Evolutionary conservation across 163 green algal species (phyloP).

Genomic region (Chlamydomonas reinhardtii): DNA sequence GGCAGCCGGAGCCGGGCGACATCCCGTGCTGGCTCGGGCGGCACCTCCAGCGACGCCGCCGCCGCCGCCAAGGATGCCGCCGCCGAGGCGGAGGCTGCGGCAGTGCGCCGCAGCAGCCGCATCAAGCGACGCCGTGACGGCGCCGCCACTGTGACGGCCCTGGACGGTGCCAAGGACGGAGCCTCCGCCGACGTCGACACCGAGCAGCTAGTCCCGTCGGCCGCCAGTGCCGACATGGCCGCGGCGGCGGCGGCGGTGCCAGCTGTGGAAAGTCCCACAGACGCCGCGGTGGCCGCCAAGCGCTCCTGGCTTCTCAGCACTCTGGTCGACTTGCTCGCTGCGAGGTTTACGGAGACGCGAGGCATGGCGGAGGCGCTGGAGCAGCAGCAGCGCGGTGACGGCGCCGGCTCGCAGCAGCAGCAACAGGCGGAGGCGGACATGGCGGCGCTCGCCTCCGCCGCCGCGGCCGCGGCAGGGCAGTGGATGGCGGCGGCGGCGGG

Average conservation of each 20-base stretch:
- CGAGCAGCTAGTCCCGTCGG: too few relatives aligned
- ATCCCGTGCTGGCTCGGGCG: neutral
- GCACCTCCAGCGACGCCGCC: neutral
- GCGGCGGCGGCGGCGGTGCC: neutral
- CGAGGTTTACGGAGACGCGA: neutral
- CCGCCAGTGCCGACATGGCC: too few relatives aligned
- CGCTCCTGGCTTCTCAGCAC: neutral
- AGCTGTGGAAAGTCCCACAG: neutral
- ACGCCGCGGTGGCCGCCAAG: too few relatives aligned
- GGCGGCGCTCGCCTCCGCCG: neutral
- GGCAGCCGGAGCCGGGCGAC: neutral
- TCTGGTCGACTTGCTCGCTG: neutral
- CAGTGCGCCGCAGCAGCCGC: conserved; percentile 12
- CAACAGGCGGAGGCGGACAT: neutral
- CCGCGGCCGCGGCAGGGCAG: neutral
- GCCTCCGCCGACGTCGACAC: too few relatives aligned
- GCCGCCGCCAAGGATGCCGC: neutral
- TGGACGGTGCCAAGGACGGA: too few relatives aligned
- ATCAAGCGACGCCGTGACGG: conserved; percentile 37
- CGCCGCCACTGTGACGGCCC: neutral
- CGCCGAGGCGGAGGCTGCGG: neutral
- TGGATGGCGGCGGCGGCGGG: neutral
- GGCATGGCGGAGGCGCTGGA: conserved; percentile 3
- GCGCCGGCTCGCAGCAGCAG: neutral
- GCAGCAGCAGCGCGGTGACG: neutral